A percentile compares a stretch with the other conserved stretches of the same genome.
phyloP scores from a whole-genome alignment of 2,329 filamentous ascomycete genomes.

The Colletotrichum spinosum region DNA sequence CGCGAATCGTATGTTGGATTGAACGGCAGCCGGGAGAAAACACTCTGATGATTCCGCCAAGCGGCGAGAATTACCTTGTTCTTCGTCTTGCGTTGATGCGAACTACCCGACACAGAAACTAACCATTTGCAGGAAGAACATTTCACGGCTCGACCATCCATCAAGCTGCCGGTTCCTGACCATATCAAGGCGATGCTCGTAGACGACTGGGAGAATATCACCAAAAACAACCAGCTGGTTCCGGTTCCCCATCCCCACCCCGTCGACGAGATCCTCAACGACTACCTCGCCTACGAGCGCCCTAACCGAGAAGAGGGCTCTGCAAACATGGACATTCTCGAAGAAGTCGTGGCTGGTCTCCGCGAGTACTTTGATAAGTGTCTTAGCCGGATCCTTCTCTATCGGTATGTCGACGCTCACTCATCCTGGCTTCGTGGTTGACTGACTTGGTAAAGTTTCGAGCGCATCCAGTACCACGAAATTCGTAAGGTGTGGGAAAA shows the following conservation, averaged over 20 bases:
- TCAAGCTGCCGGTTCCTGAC: conserved; percentile 89
- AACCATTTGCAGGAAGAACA: conserved; percentile 78
- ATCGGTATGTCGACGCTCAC: conserved; percentile 62
- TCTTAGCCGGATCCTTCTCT: conserved; percentile 88
- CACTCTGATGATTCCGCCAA: conserved; percentile 13
- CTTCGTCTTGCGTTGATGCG: neutral
- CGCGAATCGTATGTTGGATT: conserved; percentile 1
- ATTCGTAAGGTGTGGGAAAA: conserved; percentile 77
- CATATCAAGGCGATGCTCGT: conserved; percentile 92
- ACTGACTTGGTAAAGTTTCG: conserved; percentile 70
- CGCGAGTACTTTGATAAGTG: conserved; percentile 95
- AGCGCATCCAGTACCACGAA: conserved; percentile 88
- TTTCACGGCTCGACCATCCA: conserved; percentile 85
- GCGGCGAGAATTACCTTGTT: conserved; percentile 12
- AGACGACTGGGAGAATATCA: conserved; percentile 99
- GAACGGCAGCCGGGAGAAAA: neutral
- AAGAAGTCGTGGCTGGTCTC: conserved; percentile 88
- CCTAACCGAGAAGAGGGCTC: conserved; percentile 73
- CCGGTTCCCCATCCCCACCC: conserved; percentile 82
- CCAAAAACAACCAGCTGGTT: conserved; percentile 92
- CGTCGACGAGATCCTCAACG: conserved; percentile 81
- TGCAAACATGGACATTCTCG: conserved; percentile 84
- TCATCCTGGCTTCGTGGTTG: too few species aligned
- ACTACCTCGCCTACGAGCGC: conserved; percentile 80
- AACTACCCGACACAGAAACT: neutral